Evolutionary conservation across 345 rosid species (phyloP).

Genomic region (Leavenworthia alabamica): DNA sequence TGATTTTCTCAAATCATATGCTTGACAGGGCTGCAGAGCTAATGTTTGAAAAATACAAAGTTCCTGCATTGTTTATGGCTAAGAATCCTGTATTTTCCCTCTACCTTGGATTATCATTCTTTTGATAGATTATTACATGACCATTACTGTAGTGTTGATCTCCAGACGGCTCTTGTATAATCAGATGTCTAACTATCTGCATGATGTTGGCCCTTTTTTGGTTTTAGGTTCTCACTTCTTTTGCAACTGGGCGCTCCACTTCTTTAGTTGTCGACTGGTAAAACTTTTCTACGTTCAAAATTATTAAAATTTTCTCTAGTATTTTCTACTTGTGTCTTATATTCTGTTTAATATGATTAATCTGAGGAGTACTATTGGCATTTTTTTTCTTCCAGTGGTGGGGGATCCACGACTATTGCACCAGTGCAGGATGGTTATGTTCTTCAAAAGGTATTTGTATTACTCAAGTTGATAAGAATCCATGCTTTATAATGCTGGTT

Average conservation of each 20-base stretch:
- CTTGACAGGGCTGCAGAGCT: slow-evolving; percentile 81
- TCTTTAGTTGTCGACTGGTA: slow-evolving; percentile 96
- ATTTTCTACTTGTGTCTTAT: slow-evolving; percentile 6
- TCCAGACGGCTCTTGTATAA: background rate
- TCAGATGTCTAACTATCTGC: slow-evolving; percentile 13
- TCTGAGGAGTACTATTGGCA: slow-evolving; percentile 8
- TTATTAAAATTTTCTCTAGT: background rate
- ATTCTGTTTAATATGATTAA: background rate
- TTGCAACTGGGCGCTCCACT: slow-evolving; percentile 97
- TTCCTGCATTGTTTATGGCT: slow-evolving; percentile 96
- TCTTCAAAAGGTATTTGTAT: slow-evolving; percentile 75
- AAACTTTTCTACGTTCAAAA: slow-evolving; percentile 1
- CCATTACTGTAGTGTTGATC: background rate
- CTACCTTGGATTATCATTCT: background rate
- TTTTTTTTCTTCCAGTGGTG: slow-evolving; percentile 56
- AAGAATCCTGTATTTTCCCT: slow-evolving; percentile 79
- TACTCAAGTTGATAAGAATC: background rate
- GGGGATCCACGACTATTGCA: slow-evolving; percentile 93
- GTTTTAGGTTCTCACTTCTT: slow-evolving; percentile 89
- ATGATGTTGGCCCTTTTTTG: slow-evolving; percentile 15
- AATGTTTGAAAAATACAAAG: slow-evolving; percentile 94
- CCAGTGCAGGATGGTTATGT: slow-evolving; percentile 98
- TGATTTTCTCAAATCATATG: slow-evolving; percentile 16
- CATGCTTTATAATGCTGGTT: background rate
- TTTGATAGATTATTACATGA: background rate